Conservation (phyloP, 75 land plant species). For the Cunninghamia lanceolata region DNA sequence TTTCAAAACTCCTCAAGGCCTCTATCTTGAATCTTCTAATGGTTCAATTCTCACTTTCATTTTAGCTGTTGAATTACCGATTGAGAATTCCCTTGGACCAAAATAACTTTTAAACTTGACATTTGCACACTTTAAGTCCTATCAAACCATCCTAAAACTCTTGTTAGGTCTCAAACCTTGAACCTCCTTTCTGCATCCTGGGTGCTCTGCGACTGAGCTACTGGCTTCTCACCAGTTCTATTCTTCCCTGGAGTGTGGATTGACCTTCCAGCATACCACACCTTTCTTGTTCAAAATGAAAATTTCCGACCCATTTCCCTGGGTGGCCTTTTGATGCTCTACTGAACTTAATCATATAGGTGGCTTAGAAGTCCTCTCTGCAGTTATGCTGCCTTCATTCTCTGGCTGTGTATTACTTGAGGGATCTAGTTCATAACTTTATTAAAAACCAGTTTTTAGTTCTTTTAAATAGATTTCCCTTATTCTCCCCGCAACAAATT, state of each 20-base stretch:
- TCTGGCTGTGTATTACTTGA: neutral
- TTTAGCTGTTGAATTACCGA: no score
- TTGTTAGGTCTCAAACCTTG: neutral
- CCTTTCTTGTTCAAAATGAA: neutral
- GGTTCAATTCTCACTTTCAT: constrained; percentile 19
- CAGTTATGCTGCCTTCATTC: neutral
- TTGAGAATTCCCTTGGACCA: neutral
- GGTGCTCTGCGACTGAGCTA: neutral
- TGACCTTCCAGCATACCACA: neutral
- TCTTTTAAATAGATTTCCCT: neutral
- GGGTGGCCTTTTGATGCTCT: neutral
- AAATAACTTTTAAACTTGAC: neutral
- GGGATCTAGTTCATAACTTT: neutral
- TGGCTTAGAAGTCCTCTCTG: neutral
- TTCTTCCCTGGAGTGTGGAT: neutral
- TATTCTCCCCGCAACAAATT: neutral
- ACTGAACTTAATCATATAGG: neutral
- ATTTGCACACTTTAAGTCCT: neutral
- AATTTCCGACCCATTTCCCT: neutral
- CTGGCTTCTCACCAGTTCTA: neutral
- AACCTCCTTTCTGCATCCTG: neutral
- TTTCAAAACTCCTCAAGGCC: constrained; percentile 48
- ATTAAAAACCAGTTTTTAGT: neutral
- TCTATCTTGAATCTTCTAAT: no score
- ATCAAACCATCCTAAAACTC: neutral